phyloP scores from a whole-genome alignment of 164 flowering plant species.

The Umbilicus rupestris region DNA sequence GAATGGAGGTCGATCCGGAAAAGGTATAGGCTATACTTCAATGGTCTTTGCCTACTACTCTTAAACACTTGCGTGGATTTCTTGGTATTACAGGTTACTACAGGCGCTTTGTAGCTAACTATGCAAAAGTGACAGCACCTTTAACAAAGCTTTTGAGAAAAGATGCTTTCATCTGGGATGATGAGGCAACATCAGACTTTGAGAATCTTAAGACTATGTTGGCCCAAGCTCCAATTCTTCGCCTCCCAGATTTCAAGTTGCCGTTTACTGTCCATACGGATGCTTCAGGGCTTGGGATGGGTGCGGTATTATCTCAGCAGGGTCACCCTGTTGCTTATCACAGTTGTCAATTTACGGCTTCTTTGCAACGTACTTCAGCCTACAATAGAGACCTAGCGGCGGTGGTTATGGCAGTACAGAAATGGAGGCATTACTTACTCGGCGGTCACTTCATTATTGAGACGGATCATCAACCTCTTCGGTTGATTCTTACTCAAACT shows the following conservation, averaged over 20 bases:
- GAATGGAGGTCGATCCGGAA: background rate
- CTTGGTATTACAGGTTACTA: background rate
- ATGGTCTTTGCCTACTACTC: background rate
- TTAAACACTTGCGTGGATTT: background rate
- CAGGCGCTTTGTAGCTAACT: background rate
- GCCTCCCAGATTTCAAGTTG: background rate
- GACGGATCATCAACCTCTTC: background rate
- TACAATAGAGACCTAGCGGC: background rate
- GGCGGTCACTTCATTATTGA: background rate
- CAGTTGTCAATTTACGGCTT: background rate
- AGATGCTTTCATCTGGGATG: too few relatives aligned
- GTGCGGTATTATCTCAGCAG: background rate
- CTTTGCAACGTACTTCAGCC: background rate
- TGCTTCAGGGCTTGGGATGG: background rate
- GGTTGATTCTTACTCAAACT: background rate
- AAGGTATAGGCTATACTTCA: background rate
- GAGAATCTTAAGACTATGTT: background rate
- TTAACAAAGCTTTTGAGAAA: background rate
- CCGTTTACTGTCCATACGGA: background rate
- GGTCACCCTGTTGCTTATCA: background rate
- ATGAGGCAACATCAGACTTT: background rate
- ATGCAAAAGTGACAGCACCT: background rate
- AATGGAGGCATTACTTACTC: background rate
- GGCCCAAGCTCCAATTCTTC: background rate
- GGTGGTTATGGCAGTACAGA: background rate